Base-by-base conservation (phyloP, 805 yeast species). In the Helenozyma rhizophorensis region DNA sequence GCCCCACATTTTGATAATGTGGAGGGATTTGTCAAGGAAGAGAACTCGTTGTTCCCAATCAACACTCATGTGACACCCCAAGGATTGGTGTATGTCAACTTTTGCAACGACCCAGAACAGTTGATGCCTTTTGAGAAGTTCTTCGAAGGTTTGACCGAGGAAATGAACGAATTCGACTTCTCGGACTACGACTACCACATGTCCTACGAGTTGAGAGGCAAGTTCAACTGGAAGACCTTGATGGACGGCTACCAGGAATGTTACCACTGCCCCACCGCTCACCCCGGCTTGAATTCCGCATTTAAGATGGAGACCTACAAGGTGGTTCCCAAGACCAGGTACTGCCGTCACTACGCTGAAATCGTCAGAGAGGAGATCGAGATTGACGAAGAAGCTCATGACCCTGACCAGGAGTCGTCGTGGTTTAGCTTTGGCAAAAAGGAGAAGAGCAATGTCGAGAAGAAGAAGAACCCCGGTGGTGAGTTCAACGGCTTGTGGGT, bases 231-330 rank as follows among this genome's bases (percentile, higher is more conserved):
- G 82, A 76, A 76, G 47, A 76, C 82, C 4, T 62, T 76, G 39
- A 75, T 76, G 80, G 82, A 76, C 46, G 81, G 83, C 7, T 76
- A 76, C 56, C 80, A 76, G 58, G 82, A 76, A 55, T 76, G 82
- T 46, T 76, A 76, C 56, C 83, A 76, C 52, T 76, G 82, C 53
- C 82, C 83, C 26, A 76, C 81, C 9, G 81, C 81, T 1, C 83
- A 76, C 44, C 81, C 81, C 4, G 81, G 81, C 13, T 58, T 76
- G 38, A 63, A 67, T 31, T 50, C 70, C 21, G 79, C 81, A 9
- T 76, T 76, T 59, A 68, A 59, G 45, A 76, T 76, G 80, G 77
- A 72, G 46, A 76, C 83, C n/a, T 76, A 76, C 53, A 72, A 74
- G 42, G 83, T 76, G 35, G 78, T 70, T 22, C 81, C 81, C 38